Evolutionary conservation across 176 grass and related monocot genomes (phyloP), one percentile per base, ranked within the genome.

Genomic region (Poa annua): DNA sequence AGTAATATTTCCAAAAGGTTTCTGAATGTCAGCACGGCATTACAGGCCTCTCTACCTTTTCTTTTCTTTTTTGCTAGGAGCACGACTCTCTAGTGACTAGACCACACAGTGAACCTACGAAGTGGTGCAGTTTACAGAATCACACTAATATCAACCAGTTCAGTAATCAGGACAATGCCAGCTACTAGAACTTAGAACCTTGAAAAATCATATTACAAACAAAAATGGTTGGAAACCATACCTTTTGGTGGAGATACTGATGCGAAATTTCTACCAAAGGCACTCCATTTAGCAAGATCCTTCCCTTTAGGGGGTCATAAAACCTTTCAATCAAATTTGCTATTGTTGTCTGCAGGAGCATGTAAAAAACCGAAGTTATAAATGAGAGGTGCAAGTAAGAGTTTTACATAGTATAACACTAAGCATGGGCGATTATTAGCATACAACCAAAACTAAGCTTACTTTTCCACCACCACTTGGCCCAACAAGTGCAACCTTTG

Each of bases 271-370:
- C 96, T 71, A 83, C 87, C 77, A 95, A 88, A 36, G 87, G 85
- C 75, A 98, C 91, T 66, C 83, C 92, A 47, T 95, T 93, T 83
- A 95, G 85, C 71, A 95, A 84, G 70, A 98, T 95, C 78, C 50
- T 95, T 65, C 96, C 96, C 51, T 93, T 95, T 11, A 95, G 86
- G 83, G 96, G 96, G 80, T 98, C 96, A 88, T 98, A 98, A 83
- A 98, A 98, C 50, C 96, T 79, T 86, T 95, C 92, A 67, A 98
- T 98, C 84, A 98, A 86, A 94, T 98, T 98, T 79, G 96, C 96
- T 92, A 98, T 95, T 5, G 96, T 98, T 8, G 93, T 98, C 96
- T 98, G 90, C 76, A 94, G 8, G 16, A 84, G 59, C 38, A 87
- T 73, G 66, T 20, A 81, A 78, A 80, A 75, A 81, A 4, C 17